phyloP scores from a whole-genome alignment of 73 alveolate species.

The Blepharisma japonicum region DNA sequence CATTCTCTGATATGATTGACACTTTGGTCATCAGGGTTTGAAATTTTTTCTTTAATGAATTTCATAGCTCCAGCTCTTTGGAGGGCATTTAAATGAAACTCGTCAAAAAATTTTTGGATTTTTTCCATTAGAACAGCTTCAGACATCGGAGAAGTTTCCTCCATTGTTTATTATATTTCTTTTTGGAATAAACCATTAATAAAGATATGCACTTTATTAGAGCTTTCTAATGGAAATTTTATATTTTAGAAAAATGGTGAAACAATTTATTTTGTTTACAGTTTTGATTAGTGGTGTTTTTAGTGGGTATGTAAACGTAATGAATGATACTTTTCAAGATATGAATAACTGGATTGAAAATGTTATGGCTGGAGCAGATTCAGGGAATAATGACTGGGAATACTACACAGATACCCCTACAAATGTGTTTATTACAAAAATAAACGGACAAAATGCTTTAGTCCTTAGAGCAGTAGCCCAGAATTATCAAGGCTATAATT shows the following conservation, averaged over 20 bases:
- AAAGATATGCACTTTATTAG: too few relatives aligned
- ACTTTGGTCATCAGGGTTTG: constrained; percentile 41
- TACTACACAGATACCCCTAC: constrained; percentile 5
- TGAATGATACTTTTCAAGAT: too few relatives aligned
- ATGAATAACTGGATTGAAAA: too few relatives aligned
- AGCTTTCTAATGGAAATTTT: too few relatives aligned
- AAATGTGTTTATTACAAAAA: constrained; percentile 3
- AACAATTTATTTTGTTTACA: too few relatives aligned
- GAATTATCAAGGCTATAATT: constrained; percentile 19
- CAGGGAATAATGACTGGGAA: constrained; percentile 31
- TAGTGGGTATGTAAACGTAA: too few relatives aligned
- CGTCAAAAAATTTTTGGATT: constrained; percentile 51
- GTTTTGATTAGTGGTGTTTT: too few relatives aligned
- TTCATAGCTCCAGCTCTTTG: constrained; percentile 57
- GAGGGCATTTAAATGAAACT: constrained; percentile 56
- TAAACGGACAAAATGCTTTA: not conserved
- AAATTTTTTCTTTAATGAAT: constrained; percentile 64
- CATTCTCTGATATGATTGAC: constrained; percentile 64
- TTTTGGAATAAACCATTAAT: too few relatives aligned
- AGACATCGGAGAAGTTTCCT: not conserved
- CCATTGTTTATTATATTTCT: too few relatives aligned
- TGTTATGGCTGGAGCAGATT: too few relatives aligned
- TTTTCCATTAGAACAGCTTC: constrained; percentile 27
- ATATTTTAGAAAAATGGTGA: too few relatives aligned
- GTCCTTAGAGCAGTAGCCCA: not conserved